phyloP scores from a whole-genome alignment of 2,329 filamentous ascomycete species.

The Huntiella moniliformis region DNA sequence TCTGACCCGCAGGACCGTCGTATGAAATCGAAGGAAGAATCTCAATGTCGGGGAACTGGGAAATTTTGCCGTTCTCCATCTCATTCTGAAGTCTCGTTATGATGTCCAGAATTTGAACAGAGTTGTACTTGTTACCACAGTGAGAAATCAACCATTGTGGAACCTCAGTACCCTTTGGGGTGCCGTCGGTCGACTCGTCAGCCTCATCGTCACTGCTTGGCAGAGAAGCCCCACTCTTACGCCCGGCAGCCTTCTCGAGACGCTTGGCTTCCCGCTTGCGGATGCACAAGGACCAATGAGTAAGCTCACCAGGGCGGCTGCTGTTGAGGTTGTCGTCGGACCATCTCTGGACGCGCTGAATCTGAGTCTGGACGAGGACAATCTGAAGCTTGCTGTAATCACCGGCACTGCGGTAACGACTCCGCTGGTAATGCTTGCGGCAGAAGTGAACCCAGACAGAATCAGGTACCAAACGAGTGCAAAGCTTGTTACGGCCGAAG shows the following conservation, averaged over 20 bases:
- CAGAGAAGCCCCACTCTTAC: slow-evolving; percentile 18
- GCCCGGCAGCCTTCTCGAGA: slow-evolving; percentile 17
- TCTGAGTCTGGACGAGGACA: slow-evolving; percentile 42
- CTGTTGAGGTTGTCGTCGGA: slow-evolving; percentile 27
- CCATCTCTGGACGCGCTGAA: slow-evolving; percentile 45
- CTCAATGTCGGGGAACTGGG: slow-evolving; percentile 38
- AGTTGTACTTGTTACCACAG: slow-evolving; percentile 28
- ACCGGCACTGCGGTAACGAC: slow-evolving; percentile 45
- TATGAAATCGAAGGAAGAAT: slow-evolving; percentile 33
- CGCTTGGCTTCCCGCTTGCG: slow-evolving; percentile 46
- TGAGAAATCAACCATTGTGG: slow-evolving; percentile 30
- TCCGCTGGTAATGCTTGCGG: slow-evolving; percentile 66
- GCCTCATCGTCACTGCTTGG: slow-evolving; percentile 15
- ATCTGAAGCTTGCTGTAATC: slow-evolving; percentile 45
- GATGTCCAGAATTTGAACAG: slow-evolving; percentile 28
- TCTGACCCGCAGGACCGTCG: slow-evolving; percentile 10
- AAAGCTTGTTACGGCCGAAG: slow-evolving; percentile 66
- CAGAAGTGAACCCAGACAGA: slow-evolving; percentile 60
- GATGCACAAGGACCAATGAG: slow-evolving; percentile 41
- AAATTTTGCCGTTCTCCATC: slow-evolving; percentile 23
- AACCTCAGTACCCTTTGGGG: slow-evolving; percentile 23
- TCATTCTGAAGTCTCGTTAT: slow-evolving; percentile 26
- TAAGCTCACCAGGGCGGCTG: slow-evolving; percentile 26
- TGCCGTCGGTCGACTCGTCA: slow-evolving; percentile 18
- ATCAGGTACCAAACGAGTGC: slow-evolving; percentile 50